phyloP scores from a whole-genome alignment of 768 basidiomycete genomes.

The Boletus tomentosulus region DNA sequence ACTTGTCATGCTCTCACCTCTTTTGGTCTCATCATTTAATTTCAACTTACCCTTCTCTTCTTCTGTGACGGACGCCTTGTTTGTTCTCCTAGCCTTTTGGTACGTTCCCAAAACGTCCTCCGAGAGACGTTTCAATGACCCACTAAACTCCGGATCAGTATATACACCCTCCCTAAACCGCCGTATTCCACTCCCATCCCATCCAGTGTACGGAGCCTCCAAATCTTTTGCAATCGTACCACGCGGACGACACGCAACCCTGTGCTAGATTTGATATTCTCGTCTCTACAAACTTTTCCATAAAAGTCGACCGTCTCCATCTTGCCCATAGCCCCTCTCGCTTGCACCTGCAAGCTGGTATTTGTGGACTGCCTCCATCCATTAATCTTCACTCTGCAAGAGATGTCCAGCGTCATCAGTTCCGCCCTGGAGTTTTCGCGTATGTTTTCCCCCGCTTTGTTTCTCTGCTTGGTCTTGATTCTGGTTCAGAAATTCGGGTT shows the following conservation, averaged over 20 bases:
- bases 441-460: constrained; percentile 5
- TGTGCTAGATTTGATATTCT: constrained; percentile 33
- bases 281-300: constrained; percentile 9
- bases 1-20: constrained; percentile 19
- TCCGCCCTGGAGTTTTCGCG: constrained; percentile 25
- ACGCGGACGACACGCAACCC: constrained; percentile 30
- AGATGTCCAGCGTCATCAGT: constrained; percentile 17
- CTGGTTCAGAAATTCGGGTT: constrained; percentile 19
- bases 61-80: constrained; percentile 30
- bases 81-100: constrained; percentile 22
- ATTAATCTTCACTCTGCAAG: constrained; percentile 7
- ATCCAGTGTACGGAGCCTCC: constrained; percentile 17
- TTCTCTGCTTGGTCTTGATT: background rate
- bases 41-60: constrained; percentile 22
- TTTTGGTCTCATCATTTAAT: constrained; percentile 31
- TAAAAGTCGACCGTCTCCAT: constrained; percentile 24
- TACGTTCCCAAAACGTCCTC: constrained; percentile 27
- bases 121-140: constrained; percentile 24
- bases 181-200: constrained; percentile 16
- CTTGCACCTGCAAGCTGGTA: constrained; percentile 23
- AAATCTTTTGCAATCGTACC: constrained; percentile 14
- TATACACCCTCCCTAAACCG: constrained; percentile 21
- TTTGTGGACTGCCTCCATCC: constrained; percentile 16
- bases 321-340: constrained; percentile 33
- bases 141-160: constrained; percentile 27